Conservation (phyloP, 2,329 filamentous ascomycete genomes). For the Mycosphaerella arachidis region DNA sequence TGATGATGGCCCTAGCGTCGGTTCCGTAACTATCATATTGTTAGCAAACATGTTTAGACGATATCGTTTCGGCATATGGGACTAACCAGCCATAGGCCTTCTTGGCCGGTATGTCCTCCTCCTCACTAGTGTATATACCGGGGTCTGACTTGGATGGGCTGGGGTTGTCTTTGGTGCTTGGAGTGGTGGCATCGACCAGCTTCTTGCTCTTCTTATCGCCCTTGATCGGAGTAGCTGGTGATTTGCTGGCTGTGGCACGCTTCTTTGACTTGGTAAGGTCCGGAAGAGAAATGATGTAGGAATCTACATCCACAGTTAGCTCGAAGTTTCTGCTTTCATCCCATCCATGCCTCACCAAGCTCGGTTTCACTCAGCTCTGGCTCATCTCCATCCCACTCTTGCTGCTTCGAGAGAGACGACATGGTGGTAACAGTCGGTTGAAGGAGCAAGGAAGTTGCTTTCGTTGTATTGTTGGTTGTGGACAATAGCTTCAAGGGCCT, state of each 20-base stretch:
- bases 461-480: background rate
- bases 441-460: background rate
- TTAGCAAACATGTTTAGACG: background rate
- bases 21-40: constrained; percentile 3
- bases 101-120: background rate
- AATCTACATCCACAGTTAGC: background rate
- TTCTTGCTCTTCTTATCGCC: background rate
- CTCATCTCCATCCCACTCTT: background rate
- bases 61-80: background rate
- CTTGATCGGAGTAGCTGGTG: background rate
- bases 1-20: constrained; percentile 6
- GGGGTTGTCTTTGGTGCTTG: background rate
- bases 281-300: constrained; percentile 6
- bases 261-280: background rate
- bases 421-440: background rate
- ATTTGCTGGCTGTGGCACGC: background rate
- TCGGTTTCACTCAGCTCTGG: constrained; percentile 3
- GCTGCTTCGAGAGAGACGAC: background rate
- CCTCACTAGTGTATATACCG: background rate
- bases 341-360: background rate
- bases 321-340: too few species aligned
- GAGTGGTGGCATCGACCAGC: background rate
- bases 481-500: background rate
- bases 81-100: background rate
- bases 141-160: background rate